Evolutionary conservation across 768 basidiomycete species (phyloP), one percentile per base, ranked within the genome.

Genomic region (Chalciporus chontae): DNA sequence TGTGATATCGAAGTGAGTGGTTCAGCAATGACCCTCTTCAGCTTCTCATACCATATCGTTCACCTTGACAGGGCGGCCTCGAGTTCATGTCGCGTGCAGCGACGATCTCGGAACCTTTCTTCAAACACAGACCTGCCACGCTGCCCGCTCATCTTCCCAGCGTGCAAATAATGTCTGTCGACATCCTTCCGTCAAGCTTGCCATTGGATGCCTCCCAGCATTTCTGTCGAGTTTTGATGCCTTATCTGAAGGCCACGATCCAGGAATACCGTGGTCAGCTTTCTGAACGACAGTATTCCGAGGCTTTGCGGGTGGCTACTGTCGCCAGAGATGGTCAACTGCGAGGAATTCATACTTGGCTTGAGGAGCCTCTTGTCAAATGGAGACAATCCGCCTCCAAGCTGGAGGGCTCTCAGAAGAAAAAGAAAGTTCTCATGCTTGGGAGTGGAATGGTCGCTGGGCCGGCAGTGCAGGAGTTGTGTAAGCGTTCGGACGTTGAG

Each of bases 361-460:
- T 96, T 45, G 66, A 71, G 36, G 69, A 66, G 2, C 71, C 73
- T 8, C 77, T 91, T 17, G 68, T 73, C 6, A 62, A 65, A 47
- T 83, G 75, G 68, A 67, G 67, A 51, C 51, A 8, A 37, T 51
- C 59, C 21, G 39, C 47, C 9, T 18, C 38, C 4, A 51, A 50
- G 40, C 18, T 26, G 15, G 37, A 52, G 46, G 32, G 51, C 13
- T 42, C 44, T 2, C 24, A 43, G 46, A 69, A 50, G 57, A 83
- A 79, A 69, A 85, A 85, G 71, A 80, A 76, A 58, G 77, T 94
- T 0, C 66, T 97, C 29, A 73, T 96, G 60, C 76, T 97, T 2
- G 94, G 94, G 8, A 92, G 89, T 47, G 94, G 94, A n/a, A 92
- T 96, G 84, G 94, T 97, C 17, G 91, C 93, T 5, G 87, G 85